These are phyloP conservation scores for Salix arbutifolia DNA, from an alignment of 345 rosid genomes.

Conservation along the genomic window DNA sequence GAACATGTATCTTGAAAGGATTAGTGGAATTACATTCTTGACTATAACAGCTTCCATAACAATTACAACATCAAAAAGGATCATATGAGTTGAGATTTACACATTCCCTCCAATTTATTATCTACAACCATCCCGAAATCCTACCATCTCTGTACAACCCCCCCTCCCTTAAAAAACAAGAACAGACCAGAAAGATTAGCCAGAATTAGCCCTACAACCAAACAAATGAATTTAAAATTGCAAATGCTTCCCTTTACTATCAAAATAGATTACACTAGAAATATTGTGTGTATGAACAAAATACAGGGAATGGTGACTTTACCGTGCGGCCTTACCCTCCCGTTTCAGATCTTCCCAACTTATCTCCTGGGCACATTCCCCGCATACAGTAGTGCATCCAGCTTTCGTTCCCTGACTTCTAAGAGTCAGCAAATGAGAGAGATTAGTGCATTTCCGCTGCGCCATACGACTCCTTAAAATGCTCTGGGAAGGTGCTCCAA, in stretches of 20 bases:
- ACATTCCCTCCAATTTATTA: not conserved
- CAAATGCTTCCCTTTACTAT: conserved; percentile 14
- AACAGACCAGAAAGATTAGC: not conserved
- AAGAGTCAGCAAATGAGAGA: conserved; percentile 79
- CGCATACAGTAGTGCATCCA: conserved; percentile 81
- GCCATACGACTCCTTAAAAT: conserved; percentile 47
- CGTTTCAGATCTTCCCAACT: conserved; percentile 62
- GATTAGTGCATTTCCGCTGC: conserved; percentile 72
- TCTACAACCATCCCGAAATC: not conserved
- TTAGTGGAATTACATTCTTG: not conserved
- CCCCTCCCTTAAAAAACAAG: not conserved
- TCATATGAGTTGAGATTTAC: not conserved
- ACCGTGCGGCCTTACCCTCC: conserved; percentile 35
- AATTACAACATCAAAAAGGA: not conserved
- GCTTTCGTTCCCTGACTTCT: conserved; percentile 77
- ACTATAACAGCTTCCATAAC: not conserved
- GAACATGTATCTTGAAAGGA: not conserved
- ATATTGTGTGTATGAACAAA: not conserved
- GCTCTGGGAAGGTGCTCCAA: conserved; percentile 23
- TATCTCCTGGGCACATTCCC: conserved; percentile 85
- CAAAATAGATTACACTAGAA: conserved; percentile 7
- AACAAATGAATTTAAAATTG: not conserved
- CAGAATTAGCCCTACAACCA: not conserved
- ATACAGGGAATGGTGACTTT: conserved; percentile 5
- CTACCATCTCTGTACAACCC: not conserved